Conservation (phyloP, 768 basidiomycete species). For the Rhizopogon vesiculosus region DNA sequence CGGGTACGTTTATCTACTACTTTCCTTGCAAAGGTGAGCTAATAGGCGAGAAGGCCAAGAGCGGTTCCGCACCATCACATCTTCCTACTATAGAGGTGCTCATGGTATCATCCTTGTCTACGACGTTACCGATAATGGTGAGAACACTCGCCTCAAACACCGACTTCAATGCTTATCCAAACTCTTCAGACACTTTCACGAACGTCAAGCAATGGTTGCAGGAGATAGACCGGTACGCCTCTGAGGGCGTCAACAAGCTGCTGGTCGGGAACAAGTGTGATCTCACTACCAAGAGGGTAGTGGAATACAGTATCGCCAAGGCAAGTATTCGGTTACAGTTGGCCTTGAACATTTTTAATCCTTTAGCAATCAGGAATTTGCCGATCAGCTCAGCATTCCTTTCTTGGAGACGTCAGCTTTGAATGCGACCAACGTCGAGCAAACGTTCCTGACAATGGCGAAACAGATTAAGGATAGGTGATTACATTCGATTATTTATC, state of each 20-base stretch:
- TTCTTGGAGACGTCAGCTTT: slow-evolving; percentile 99
- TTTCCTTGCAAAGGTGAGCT: not conserved
- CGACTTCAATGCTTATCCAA: slow-evolving; percentile 1
- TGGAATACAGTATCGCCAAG: slow-evolving; percentile 86
- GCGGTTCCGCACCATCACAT: slow-evolving; percentile 97
- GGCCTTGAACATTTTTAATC: slow-evolving; percentile 2
- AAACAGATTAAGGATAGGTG: slow-evolving; percentile 94
- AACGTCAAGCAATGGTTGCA: slow-evolving; percentile 96
- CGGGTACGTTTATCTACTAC: slow-evolving; percentile 48
- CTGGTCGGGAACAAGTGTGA: slow-evolving; percentile 99
- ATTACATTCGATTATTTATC: slow-evolving; percentile 10
- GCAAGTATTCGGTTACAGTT: slow-evolving; percentile 30
- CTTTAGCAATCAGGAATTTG: slow-evolving; percentile 64
- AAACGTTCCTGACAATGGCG: slow-evolving; percentile 98
- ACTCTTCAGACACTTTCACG: slow-evolving; percentile 74
- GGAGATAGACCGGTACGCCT: slow-evolving; percentile 93
- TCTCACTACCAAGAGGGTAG: slow-evolving; percentile 93
- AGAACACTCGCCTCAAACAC: slow-evolving; percentile 6
- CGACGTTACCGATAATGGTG: slow-evolving; percentile 93
- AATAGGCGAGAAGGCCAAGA: slow-evolving; percentile 70
- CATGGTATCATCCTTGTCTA: slow-evolving; percentile 99
- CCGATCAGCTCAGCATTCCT: slow-evolving; percentile 88
- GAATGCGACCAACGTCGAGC: slow-evolving; percentile 97
- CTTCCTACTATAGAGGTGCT: slow-evolving; percentile 98
- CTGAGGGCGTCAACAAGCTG: slow-evolving; percentile 97